Percentiles rank a stretch among this genome's conserved stretches.
phyloP scores from a whole-genome alignment of 148 eudicot genomes.

The Vaccinium darrowii region DNA sequence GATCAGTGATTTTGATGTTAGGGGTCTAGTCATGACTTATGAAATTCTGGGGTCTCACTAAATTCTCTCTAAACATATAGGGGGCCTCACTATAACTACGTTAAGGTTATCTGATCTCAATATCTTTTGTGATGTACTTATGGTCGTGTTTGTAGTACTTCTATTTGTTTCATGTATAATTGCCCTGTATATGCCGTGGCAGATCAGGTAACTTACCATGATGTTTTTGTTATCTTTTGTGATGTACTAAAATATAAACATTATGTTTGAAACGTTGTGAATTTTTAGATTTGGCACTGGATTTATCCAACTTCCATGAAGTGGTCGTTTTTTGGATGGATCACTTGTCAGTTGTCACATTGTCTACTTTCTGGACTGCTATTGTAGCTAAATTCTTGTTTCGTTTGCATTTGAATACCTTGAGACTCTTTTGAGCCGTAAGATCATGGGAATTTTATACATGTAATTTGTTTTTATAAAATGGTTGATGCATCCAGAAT shows the following conservation, averaged over 20 bases:
- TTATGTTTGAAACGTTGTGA: background rate
- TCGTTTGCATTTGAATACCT: background rate
- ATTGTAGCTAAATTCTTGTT: background rate
- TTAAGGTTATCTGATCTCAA: too few species aligned
- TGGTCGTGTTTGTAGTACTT: too few species aligned
- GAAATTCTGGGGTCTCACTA: too few species aligned
- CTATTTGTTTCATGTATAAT: constrained; percentile 55
- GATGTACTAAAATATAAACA: background rate
- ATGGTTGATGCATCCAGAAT: too few species aligned
- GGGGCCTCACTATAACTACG: too few species aligned
- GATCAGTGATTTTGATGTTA: too few species aligned
- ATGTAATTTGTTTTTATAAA: background rate
- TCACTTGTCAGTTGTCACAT: background rate
- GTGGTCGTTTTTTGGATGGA: background rate
- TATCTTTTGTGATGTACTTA: too few species aligned
- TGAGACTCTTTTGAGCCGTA: background rate
- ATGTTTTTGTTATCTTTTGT: background rate
- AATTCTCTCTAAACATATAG: too few species aligned
- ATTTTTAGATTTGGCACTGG: background rate
- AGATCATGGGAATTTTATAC: background rate
- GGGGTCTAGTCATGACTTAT: too few species aligned
- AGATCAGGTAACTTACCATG: constrained; percentile 65
- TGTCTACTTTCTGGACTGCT: background rate
- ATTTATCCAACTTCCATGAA: background rate
- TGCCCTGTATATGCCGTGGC: constrained; percentile 86